Percentiles rank a stretch among this genome's conserved stretches.
Evolutionary conservation across 306 rosid genomes (phyloP).

Genomic region (Castanospermum australe): DNA sequence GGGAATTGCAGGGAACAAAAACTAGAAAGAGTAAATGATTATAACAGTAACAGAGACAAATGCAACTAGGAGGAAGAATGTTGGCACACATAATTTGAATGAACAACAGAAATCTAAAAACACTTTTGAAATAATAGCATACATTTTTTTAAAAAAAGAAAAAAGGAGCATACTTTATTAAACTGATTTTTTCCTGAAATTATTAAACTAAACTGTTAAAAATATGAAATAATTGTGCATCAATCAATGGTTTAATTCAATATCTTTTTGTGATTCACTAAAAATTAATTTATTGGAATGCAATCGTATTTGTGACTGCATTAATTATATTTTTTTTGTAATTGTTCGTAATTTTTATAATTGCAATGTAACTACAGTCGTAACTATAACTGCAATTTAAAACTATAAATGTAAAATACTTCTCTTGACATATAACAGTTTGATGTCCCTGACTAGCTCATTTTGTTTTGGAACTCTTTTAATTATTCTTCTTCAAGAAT

Average conservation of each 20-base stretch:
- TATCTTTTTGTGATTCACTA: background rate
- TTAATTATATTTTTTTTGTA: too few species aligned
- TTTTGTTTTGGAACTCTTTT: background rate
- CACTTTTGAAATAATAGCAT: background rate
- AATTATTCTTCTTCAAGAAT: constrained; percentile 11
- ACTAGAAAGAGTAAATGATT: background rate
- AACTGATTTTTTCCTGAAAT: background rate
- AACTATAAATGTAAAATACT: too few species aligned
- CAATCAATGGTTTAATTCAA: background rate
- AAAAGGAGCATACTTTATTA: too few species aligned
- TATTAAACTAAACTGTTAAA: background rate
- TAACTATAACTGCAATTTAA: too few species aligned
- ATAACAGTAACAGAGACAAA: background rate
- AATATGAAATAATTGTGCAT: constrained; percentile 17
- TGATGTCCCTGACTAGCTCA: constrained; percentile 5
- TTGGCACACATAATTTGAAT: background rate
- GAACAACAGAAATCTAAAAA: background rate
- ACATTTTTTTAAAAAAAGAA: too few species aligned
- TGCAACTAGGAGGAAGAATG: background rate
- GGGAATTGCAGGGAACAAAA: background rate
- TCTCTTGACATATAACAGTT: constrained; percentile 8
- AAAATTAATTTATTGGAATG: background rate
- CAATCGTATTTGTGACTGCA: too few species aligned
- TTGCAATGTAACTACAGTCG: too few species aligned
- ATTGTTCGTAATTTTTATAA: too few species aligned